Conservation (phyloP, 2,329 filamentous ascomycete genomes). For the Penicillium sp. region DNA sequence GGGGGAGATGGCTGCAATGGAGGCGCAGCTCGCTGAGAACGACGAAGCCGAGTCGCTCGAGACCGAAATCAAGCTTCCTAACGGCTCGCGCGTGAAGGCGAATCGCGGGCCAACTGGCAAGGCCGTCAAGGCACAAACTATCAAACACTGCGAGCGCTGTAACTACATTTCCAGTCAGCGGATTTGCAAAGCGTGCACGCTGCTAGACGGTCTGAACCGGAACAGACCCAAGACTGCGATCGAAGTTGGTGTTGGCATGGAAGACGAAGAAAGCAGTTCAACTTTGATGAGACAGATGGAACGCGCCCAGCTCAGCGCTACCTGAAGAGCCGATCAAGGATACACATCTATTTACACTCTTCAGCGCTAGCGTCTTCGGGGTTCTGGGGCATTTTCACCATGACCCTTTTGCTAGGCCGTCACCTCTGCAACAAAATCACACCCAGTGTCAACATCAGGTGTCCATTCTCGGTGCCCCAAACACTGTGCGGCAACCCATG, state of each 20-base stretch:
- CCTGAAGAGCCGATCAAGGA: slow-evolving; percentile 20
- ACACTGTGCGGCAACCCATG: slow-evolving; percentile 1
- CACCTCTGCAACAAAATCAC: background rate
- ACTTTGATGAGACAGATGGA: slow-evolving; percentile 53
- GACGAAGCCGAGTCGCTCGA: slow-evolving; percentile 62
- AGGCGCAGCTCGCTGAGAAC: slow-evolving; percentile 66
- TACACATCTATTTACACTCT: background rate
- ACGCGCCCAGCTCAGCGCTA: slow-evolving; percentile 42
- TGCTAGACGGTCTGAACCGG: slow-evolving; percentile 89
- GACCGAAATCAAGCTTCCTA: slow-evolving; percentile 58
- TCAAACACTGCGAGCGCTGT: slow-evolving; percentile 81
- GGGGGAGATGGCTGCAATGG: slow-evolving; percentile 79
- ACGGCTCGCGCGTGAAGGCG: slow-evolving; percentile 21
- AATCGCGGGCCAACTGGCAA: slow-evolving; percentile 41
- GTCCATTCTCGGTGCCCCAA: slow-evolving; percentile 1
- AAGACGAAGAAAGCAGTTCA: slow-evolving; percentile 52
- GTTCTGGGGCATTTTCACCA: background rate
- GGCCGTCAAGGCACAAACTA: slow-evolving; percentile 56
- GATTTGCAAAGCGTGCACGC: slow-evolving; percentile 87
- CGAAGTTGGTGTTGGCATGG: slow-evolving; percentile 42
- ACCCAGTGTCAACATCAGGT: background rate
- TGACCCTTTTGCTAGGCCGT: background rate
- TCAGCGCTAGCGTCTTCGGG: background rate
- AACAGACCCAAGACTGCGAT: slow-evolving; percentile 50
- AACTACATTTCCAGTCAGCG: slow-evolving; percentile 94